These are phyloP conservation scores for Goniomonas avonlea DNA, from an alignment of 78 protist species.

Conservation along the genomic window DNA sequence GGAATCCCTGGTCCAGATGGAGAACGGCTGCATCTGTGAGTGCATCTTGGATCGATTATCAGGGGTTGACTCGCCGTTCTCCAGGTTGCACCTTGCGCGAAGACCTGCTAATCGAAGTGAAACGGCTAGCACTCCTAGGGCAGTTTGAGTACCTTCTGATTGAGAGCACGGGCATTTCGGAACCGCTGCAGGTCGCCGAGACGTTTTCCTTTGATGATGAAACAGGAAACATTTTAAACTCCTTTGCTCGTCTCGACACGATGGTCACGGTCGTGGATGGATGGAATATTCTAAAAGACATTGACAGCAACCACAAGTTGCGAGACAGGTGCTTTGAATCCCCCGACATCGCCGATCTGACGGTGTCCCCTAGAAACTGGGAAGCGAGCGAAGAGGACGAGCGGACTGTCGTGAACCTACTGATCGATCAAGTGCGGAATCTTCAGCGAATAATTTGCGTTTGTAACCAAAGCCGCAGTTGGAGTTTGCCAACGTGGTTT, in stretches of 20 bases:
- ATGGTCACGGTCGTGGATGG: constrained; percentile 64
- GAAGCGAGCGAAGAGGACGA: constrained; percentile 13
- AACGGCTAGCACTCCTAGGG: not conserved
- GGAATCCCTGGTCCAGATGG: constrained; percentile 65
- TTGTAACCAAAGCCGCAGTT: constrained; percentile 6
- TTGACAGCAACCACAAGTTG: not conserved
- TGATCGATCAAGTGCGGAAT: constrained; percentile 57
- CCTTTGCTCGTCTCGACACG: constrained; percentile 36
- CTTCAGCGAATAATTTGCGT: not conserved
- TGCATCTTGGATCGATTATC: too few species aligned
- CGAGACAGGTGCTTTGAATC: not conserved
- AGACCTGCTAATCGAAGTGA: not conserved
- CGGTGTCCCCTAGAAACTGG: too few species aligned
- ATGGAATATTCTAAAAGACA: not conserved
- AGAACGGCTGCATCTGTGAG: constrained; percentile 84
- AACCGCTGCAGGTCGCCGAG: constrained; percentile 5
- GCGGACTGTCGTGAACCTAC: constrained; percentile 56
- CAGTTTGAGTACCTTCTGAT: constrained; percentile 7
- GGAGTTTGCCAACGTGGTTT: constrained; percentile 78
- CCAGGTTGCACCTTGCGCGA: not conserved
- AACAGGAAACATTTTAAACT: not conserved
- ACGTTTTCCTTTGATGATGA: constrained; percentile 10
- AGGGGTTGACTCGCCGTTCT: too few species aligned
- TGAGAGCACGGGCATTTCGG: constrained; percentile 3
- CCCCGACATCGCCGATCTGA: too few species aligned